Conservation (phyloP, 2,329 filamentous ascomycete species). For the Pseudohalonectria lignicola region DNA sequence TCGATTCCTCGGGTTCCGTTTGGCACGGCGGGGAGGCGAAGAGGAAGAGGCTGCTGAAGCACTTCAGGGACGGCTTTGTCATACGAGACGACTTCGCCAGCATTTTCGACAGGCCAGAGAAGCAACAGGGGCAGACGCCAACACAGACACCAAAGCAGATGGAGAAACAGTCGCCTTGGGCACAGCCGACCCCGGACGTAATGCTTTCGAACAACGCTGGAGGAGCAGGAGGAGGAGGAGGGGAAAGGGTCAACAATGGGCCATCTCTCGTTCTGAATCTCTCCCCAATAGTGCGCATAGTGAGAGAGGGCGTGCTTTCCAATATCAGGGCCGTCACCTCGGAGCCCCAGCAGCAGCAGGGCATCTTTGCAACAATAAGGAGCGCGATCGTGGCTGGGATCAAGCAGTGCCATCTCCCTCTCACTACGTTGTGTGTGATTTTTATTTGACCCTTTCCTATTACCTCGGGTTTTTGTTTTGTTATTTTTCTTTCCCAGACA, state of each 20-base stretch:
- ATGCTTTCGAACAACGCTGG: too few relatives aligned
- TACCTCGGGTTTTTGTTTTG: too few relatives aligned
- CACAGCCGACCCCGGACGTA: too few relatives aligned
- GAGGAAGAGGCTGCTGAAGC: conserved; percentile 7
- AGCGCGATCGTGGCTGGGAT: conserved; percentile 1
- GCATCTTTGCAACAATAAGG: neutral
- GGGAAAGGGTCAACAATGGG: too few relatives aligned
- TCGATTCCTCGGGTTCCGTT: too few relatives aligned
- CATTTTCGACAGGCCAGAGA: conserved; percentile 4
- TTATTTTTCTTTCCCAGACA: neutral
- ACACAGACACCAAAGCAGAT: too few relatives aligned
- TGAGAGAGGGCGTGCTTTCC: neutral
- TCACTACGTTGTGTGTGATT: conserved; percentile 4
- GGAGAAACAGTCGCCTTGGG: too few relatives aligned
- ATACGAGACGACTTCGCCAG: conserved; percentile 28
- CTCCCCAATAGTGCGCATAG: neutral
- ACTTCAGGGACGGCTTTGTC: conserved; percentile 16
- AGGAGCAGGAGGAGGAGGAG: too few relatives aligned
- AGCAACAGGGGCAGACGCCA: too few relatives aligned
- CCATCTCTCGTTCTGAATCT: neutral
- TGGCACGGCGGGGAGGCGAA: too few relatives aligned
- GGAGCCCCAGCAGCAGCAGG: conserved; percentile 1
- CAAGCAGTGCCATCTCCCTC: conserved; percentile 4
- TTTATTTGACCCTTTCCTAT: too few relatives aligned
- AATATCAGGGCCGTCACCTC: conserved; percentile 1